Evolutionary conservation across 202 grass and related monocot species (phyloP).

Genomic region (Dendrocalamus latiflorus): DNA sequence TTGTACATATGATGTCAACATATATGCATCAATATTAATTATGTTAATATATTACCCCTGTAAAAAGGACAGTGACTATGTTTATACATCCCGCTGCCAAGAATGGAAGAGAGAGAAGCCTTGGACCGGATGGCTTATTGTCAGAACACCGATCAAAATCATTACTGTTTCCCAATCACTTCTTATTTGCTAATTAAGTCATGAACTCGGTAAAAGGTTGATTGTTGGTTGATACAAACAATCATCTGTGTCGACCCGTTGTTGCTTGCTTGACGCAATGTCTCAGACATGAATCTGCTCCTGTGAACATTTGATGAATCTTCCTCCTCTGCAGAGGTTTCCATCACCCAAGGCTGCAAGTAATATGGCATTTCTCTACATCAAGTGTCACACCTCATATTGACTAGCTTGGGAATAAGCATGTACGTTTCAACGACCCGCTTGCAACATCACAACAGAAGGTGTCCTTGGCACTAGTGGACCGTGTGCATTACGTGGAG

Average conservation of each 20-base stretch:
- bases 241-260: background rate
- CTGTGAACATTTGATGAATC: background rate
- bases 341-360: background rate
- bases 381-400: background rate
- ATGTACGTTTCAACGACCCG: too few species aligned
- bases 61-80: background rate
- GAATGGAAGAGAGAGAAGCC: too few species aligned
- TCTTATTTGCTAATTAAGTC: background rate
- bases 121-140: background rate
- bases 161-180: background rate
- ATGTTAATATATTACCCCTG: background rate
- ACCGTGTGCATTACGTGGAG: background rate
- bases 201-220: background rate
- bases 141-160: background rate
- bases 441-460: background rate
- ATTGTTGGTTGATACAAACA: background rate
- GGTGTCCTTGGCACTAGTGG: background rate
- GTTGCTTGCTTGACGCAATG: conserved; percentile 15
- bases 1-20: background rate
- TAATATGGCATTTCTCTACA: background rate
- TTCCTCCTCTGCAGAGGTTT: background rate
- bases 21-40: background rate
- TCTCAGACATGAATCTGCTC: background rate
- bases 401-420: background rate
- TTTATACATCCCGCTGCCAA: too few species aligned